Evolutionary conservation across 2,329 filamentous ascomycete genomes (phyloP).

Genomic region (Trichoderma brevicompactum): DNA sequence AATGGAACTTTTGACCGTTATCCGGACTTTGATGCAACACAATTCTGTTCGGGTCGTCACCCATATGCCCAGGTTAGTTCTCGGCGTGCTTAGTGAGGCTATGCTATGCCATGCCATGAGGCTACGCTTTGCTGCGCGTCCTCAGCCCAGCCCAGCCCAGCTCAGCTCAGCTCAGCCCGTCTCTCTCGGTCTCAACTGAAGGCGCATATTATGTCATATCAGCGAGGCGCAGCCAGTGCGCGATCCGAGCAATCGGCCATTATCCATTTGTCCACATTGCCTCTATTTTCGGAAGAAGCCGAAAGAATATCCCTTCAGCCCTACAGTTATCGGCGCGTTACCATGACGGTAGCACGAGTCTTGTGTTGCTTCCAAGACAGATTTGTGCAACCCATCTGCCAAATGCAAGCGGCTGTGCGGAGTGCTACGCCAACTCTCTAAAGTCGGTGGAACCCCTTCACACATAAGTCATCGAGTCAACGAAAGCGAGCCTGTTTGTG

Average conservation of each 20-base stretch:
- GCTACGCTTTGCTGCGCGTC: not conserved
- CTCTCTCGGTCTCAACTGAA: not conserved
- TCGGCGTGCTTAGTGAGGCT: not conserved
- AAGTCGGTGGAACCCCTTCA: too few species aligned
- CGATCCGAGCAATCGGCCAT: not conserved
- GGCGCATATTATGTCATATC: not conserved
- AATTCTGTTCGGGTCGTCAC: not conserved
- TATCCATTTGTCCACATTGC: not conserved
- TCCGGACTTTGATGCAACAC: not conserved
- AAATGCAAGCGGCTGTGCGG: not conserved
- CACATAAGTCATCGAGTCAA: too few species aligned
- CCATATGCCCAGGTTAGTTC: too few species aligned
- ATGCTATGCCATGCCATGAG: not conserved
- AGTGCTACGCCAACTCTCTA: not conserved
- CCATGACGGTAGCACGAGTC: not conserved
- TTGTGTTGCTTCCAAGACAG: not conserved
- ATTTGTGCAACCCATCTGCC: not conserved
- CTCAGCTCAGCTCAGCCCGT: not conserved
- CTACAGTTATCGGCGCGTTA: not conserved
- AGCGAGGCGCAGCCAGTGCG: constrained; percentile 9
- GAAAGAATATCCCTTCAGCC: not conserved
- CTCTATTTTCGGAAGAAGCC: not conserved
- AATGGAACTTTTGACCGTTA: not conserved
- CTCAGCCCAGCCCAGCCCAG: not conserved
- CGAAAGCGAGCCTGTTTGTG: too few species aligned